Evolutionary conservation across 345 rosid genomes (phyloP), one percentile per base, ranked within the genome.

Genomic region (Rhodamnia argentea): DNA sequence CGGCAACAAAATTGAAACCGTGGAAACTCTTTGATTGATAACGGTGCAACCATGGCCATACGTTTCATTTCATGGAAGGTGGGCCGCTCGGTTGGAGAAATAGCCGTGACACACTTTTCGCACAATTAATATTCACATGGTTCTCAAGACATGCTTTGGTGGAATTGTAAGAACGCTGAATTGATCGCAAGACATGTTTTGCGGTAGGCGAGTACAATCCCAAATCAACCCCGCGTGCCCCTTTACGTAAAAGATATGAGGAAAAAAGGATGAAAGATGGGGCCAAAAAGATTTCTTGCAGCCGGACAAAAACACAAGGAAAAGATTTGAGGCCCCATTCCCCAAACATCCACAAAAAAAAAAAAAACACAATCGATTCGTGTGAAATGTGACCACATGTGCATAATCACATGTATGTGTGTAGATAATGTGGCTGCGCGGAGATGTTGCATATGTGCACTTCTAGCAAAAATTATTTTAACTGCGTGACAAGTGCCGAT

Each of bases 201-300:
- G 78, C 78, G 76, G 44, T 44, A 2, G 44, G 76, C 20, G 24
- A 64, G 13, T 70, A 32, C 24, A 16, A 20, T 70, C 78, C 44
- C 20, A 32, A 32, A 18, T 32, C 24, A 18, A 18, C 47, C 18
- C 44, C 78, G 78, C 47, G 9, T 32, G 24, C 24, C 23, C 42
- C 44, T 0, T 2, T 1, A 32, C 6, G 9, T n/a, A n/a, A 18
- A 32, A 32, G 10, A 10, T 1, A 50, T 0, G 51, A 10, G 51
- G 13, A 4, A 18, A 70, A 64, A 10, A 37, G 40, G 10, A 54
- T 18, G 44, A 64, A 29, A 16, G 6, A 37, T 15, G 42, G 76
- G 44, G 44, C 76, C 44, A 16, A 40, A 70, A 70, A 9, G 42
- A 64, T 32, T 11, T 64, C 32, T 16, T 29, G 44, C 76, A 16